Evolutionary conservation across 225 moss, liverwort and hornwort genomes (phyloP).

Genomic region (Neckera pumila): DNA sequence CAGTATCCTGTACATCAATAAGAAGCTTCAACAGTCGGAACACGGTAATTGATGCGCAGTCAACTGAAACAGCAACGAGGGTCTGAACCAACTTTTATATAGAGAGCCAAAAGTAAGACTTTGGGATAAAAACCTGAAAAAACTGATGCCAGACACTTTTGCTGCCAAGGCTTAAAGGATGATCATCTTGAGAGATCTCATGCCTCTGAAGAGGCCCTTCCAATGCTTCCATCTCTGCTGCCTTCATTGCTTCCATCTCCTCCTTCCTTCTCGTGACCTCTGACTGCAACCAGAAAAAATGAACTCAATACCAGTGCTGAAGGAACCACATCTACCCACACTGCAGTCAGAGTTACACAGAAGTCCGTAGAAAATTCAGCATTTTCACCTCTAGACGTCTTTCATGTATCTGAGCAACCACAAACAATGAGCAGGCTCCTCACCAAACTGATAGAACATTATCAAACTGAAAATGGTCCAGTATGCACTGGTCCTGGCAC

Average conservation of each 20-base stretch:
- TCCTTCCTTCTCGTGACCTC: slow-evolving; percentile 84
- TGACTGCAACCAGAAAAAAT: slow-evolving; percentile 44
- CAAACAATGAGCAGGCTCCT: neutral
- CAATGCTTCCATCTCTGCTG: slow-evolving; percentile 59
- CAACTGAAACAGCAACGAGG: neutral
- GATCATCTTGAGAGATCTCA: slow-evolving; percentile 89
- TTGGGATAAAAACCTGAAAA: slow-evolving; percentile 49
- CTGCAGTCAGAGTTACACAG: neutral
- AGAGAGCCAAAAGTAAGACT: neutral
- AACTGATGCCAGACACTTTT: slow-evolving; percentile 94
- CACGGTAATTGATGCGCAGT: neutral
- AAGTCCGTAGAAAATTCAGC: neutral
- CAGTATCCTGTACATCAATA: slow-evolving; percentile 56
- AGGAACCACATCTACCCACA: neutral
- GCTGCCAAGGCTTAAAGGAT: slow-evolving; percentile 82
- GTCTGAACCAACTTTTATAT: neutral
- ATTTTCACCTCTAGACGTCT: neutral
- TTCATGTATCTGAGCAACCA: neutral
- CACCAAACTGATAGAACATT: neutral
- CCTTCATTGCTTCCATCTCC: slow-evolving; percentile 71
- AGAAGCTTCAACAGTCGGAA: neutral
- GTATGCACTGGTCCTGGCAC: neutral
- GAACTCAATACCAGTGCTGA: neutral
- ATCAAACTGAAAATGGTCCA: neutral
- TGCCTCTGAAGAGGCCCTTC: slow-evolving; percentile 70